These are phyloP conservation scores for Mangifera indica DNA, from an alignment of 345 rosid species.

Conservation along the genomic window DNA sequence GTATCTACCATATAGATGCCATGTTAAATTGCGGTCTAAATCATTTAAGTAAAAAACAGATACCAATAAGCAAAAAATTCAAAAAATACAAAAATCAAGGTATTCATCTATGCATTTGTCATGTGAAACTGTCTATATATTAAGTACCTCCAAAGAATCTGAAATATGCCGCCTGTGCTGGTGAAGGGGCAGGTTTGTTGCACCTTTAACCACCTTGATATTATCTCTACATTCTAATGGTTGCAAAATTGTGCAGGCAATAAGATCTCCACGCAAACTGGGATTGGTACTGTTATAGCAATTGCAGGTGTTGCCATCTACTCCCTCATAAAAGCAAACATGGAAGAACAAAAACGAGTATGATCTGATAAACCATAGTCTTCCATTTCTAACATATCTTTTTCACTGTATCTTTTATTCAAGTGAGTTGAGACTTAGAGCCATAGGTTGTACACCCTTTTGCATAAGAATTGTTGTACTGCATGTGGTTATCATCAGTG, in stretches of 20 bases:
- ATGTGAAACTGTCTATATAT: background rate
- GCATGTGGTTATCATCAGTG: background rate
- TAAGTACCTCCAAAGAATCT: background rate
- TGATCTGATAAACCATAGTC: slow-evolving; percentile 5
- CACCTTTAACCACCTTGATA: background rate
- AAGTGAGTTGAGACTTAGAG: background rate
- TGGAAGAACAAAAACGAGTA: slow-evolving; percentile 50
- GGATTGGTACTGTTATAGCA: slow-evolving; percentile 49
- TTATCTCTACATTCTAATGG: background rate
- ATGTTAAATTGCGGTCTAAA: background rate
- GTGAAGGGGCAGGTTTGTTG: background rate
- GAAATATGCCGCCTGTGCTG: background rate
- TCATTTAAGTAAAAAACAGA: background rate
- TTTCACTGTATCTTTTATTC: no score
- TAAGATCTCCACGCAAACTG: slow-evolving; percentile 52
- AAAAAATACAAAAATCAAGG: background rate
- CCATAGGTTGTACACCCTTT: background rate
- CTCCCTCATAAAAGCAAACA: slow-evolving; percentile 49
- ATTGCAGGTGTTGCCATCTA: slow-evolving; percentile 52
- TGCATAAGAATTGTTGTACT: background rate
- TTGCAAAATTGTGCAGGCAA: slow-evolving; percentile 37
- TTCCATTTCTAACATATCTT: background rate
- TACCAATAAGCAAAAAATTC: background rate
- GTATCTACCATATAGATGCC: background rate
- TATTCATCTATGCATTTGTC: background rate